Evolutionary conservation across 1,139 yeast genomes (phyloP), one percentile per base, ranked within the genome.

Genomic region (Scheffersomyces lignicola): DNA sequence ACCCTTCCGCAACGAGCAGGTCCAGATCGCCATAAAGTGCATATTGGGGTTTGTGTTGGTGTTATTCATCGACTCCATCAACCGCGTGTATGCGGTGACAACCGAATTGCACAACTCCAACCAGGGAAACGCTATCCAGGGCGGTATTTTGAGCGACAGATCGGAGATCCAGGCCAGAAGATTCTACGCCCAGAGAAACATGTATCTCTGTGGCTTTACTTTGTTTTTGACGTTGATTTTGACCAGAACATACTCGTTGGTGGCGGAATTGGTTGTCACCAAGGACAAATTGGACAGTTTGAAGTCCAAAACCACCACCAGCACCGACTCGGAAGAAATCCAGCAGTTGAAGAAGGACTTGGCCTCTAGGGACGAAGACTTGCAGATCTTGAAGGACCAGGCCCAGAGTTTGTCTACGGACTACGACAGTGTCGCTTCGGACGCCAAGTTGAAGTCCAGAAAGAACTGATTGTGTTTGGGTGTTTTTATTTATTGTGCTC

Each of bases 141-240:
- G 20, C 5, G 11, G 5, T 5, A 26, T 26, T 15, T 15, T 26
- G 11, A 15, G 12, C 18, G 90, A 85, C 49, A 72, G 95, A 38
- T 66, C 88, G 7, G 96, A 88, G 50, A 70, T 83, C 42, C 94
- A 84, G 59, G 90, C 97, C 15, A 79, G 97, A 61, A 76, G 90
- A 55, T 94, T 94, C 62, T 89, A 90, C 55, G 88, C 97, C 14
- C 98, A 94, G 68, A 80, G 99, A 66, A 94, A 94, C 69, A 82
- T 90, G 85, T 94, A 94, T 54, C 75, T 94, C 41, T 88, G 97
- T 51, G 99, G 99, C 2, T 89, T 90, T 64, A 89, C 97, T 3
- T 73, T 94, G 59, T 94, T 94, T 60, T 70, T 92, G 55, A 86
- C 96, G 2, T 72, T 89, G 53, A 83, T 89, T 40, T 78, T 90